These are phyloP conservation scores for Rhazya stricta DNA, from an alignment of 257 asterid genomes.

Conservation along the genomic window DNA sequence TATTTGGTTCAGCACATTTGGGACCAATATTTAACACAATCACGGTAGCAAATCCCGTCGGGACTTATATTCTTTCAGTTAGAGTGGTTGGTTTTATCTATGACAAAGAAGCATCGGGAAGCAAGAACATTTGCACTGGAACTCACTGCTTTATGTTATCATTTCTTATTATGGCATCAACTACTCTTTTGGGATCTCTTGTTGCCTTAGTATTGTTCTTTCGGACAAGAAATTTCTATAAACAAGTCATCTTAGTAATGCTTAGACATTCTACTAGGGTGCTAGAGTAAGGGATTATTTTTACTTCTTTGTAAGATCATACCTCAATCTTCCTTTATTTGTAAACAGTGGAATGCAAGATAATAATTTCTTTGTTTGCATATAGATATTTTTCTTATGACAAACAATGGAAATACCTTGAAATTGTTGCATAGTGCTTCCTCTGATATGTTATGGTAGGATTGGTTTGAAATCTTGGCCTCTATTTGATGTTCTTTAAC, in stretches of 20 bases:
- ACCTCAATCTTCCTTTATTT: not conserved
- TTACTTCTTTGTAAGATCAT: not conserved
- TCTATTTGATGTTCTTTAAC: not conserved
- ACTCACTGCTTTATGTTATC: constrained; percentile 60
- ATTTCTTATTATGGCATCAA: constrained; percentile 62
- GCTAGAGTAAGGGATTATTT: constrained; percentile 16
- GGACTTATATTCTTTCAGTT: constrained; percentile 70
- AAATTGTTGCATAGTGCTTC: not conserved
- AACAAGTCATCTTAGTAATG: constrained; percentile 34
- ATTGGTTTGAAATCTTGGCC: too few relatives aligned
- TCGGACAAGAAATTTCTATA: constrained; percentile 61
- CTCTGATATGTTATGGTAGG: not conserved
- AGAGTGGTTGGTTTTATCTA: constrained; percentile 67
- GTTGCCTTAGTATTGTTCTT: constrained; percentile 61
- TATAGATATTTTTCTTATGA: not conserved
- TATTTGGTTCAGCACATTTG: constrained; percentile 62
- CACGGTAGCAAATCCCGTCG: constrained; percentile 69
- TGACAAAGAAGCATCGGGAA: constrained; percentile 45
- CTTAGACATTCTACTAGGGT: constrained; percentile 23
- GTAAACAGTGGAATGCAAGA: not conserved
- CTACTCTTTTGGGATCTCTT: constrained; percentile 56
- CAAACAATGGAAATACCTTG: not conserved
- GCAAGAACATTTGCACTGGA: constrained; percentile 54
- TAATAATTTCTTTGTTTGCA: not conserved
- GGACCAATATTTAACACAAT: constrained; percentile 86